phyloP scores from a whole-genome alignment of 345 rosid species.

The Pistacia integerrima region DNA sequence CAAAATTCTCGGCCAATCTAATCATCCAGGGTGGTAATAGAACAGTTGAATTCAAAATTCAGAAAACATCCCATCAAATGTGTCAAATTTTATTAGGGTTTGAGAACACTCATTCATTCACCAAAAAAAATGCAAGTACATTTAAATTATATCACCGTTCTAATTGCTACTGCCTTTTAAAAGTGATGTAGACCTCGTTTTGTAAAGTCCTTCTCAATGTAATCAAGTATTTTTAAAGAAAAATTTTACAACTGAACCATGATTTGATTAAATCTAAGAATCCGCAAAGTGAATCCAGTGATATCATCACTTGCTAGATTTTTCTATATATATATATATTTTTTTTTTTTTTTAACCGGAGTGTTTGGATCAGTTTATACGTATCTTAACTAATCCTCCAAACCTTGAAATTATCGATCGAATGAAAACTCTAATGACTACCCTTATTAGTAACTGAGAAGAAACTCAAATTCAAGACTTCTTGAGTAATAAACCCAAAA shows the following conservation, averaged over 20 bases:
- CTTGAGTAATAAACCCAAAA: too few relatives aligned
- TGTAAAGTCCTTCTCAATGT: slow-evolving; percentile 13
- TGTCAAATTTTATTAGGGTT: not conserved
- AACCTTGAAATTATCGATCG: too few relatives aligned
- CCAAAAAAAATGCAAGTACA: not conserved
- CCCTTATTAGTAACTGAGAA: too few relatives aligned
- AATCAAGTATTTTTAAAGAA: slow-evolving; percentile 9
- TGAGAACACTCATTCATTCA: not conserved
- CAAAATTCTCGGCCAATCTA: not conserved
- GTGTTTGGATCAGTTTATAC: too few relatives aligned
- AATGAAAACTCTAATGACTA: too few relatives aligned
- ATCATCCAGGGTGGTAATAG: not conserved
- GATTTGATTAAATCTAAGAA: slow-evolving; percentile 5
- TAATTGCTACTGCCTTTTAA: not conserved
- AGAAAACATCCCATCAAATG: slow-evolving; percentile 1
- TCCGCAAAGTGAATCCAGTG: not conserved
- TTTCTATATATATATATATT: too few relatives aligned
- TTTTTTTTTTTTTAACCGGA: too few relatives aligned
- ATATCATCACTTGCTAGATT: not conserved
- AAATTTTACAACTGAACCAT: not conserved
- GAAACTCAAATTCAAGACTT: too few relatives aligned
- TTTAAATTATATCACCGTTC: not conserved
- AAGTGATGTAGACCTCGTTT: slow-evolving; percentile 14
- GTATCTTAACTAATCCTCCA: too few relatives aligned
- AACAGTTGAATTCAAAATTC: not conserved